phyloP scores from a whole-genome alignment of 1,284 basidiomycete species.

The Rhodotorula sp. region DNA sequence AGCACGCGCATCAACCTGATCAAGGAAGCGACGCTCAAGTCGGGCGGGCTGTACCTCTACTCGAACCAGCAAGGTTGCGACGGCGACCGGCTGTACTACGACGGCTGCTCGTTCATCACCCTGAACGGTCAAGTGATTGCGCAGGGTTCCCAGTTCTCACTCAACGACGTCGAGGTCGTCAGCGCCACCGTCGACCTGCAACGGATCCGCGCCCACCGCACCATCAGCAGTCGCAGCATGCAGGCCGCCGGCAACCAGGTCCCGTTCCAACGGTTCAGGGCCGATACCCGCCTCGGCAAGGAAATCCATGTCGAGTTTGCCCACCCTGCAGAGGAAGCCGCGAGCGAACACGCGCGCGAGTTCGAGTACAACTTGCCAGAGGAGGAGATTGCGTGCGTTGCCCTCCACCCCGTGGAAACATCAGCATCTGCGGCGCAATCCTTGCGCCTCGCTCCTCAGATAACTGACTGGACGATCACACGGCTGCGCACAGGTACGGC shows the following conservation, averaged over 20 bases:
- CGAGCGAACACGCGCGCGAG: slow-evolving; percentile 46
- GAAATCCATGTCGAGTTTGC: slow-evolving; percentile 70
- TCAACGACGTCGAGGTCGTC: slow-evolving; percentile 92
- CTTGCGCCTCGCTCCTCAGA: too few species aligned
- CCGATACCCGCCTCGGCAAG: slow-evolving; percentile 57
- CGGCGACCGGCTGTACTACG: slow-evolving; percentile 95
- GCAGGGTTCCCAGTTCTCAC: slow-evolving; percentile 93
- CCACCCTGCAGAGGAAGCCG: slow-evolving; percentile 55
- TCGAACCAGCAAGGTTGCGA: slow-evolving; percentile 99
- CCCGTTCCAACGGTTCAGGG: slow-evolving; percentile 72
- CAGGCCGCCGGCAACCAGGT: slow-evolving; percentile 72
- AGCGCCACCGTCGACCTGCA: slow-evolving; percentile 93
- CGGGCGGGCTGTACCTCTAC: slow-evolving; percentile 95
- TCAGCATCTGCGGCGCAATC: not conserved
- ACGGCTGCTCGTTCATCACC: slow-evolving; percentile 93
- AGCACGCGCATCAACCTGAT: slow-evolving; percentile 89
- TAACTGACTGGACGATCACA: not conserved
- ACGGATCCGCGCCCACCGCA: slow-evolving; percentile 83
- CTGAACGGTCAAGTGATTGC: slow-evolving; percentile 89
- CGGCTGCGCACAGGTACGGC: slow-evolving; percentile 63
- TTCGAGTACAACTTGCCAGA: slow-evolving; percentile 75
- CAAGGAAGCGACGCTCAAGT: slow-evolving; percentile 94
- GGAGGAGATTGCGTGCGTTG: slow-evolving; percentile 96
- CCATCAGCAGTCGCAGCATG: slow-evolving; percentile 73
- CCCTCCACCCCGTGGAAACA: too few species aligned